Evolutionary conservation across 768 basidiomycete species (phyloP).

Genomic region (Tremella fuciformis): DNA sequence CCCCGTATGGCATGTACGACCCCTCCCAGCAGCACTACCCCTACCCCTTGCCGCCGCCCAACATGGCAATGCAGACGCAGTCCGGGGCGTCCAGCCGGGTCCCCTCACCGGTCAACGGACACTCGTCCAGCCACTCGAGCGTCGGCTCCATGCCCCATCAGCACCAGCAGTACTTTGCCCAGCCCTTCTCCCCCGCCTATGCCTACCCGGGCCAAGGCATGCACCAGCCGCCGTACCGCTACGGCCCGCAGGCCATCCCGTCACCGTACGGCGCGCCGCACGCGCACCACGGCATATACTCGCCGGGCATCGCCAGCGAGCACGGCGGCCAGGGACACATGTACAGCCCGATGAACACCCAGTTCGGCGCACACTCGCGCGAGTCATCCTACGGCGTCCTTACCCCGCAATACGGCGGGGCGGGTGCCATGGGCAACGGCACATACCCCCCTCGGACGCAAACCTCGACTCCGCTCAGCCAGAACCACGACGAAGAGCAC

Average conservation of each 20-base stretch:
- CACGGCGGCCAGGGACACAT: constrained; percentile 27
- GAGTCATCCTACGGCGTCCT: constrained; percentile 38
- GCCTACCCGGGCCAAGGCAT: constrained; percentile 23
- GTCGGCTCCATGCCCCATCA: constrained; percentile 26
- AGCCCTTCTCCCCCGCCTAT: constrained; percentile 34
- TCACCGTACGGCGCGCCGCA: constrained; percentile 25
- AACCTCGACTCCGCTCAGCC: constrained; percentile 40
- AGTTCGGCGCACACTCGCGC: constrained; percentile 31
- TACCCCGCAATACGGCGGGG: constrained; percentile 27
- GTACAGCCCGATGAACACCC: constrained; percentile 36
- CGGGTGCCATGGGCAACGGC: constrained; percentile 7
- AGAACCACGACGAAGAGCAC: constrained; percentile 31
- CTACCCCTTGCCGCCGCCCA: constrained; percentile 32
- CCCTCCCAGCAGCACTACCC: constrained; percentile 24
- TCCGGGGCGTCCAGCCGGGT: constrained; percentile 37
- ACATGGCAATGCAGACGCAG: constrained; percentile 23
- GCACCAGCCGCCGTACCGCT: constrained; percentile 36
- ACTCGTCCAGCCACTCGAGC: constrained; percentile 28
- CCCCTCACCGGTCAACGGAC: constrained; percentile 42
- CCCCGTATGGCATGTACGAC: constrained; percentile 37
- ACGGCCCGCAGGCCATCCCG: constrained; percentile 20
- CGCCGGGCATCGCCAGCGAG: constrained; percentile 29
- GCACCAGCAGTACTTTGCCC: constrained; percentile 36
- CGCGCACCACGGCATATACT: constrained; percentile 34
- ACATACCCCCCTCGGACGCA: constrained; percentile 41